Percentiles rank a stretch among this genome's conserved stretches.
Conservation (phyloP, 352 stramenopile species). For the Elongisporangium undulatum region DNA sequence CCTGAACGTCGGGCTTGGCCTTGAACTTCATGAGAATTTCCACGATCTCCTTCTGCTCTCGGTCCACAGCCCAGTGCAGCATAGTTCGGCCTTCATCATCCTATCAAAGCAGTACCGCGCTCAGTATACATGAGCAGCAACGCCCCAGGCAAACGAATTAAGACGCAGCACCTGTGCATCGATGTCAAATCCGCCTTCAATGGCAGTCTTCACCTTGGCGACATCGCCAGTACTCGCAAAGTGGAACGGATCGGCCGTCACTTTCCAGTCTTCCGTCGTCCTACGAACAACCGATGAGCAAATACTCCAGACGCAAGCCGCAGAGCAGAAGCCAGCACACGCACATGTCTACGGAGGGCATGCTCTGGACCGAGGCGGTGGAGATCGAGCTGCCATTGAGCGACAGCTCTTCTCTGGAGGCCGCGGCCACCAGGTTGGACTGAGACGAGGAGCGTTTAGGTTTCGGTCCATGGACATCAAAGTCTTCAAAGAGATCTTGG, state of each 20-base stretch:
- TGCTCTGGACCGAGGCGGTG: conserved; percentile 59
- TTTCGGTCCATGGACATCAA: conserved; percentile 39
- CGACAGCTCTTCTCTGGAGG: conserved; percentile 22
- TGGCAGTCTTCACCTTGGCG: conserved; percentile 35
- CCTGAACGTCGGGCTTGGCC: conserved; percentile 57
- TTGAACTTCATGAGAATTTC: conserved; percentile 46
- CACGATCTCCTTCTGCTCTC: conserved; percentile 44
- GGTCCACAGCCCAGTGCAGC: conserved; percentile 78
- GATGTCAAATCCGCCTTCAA: conserved; percentile 40
- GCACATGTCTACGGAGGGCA: conserved; percentile 68
- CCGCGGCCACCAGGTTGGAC: conserved; percentile 11
- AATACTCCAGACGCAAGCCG: too few species aligned
- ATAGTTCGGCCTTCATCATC: conserved; percentile 76
- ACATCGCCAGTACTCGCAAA: conserved; percentile 64
- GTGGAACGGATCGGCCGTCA: conserved; percentile 67
- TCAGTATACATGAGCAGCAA: too few species aligned
- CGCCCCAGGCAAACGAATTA: background rate
- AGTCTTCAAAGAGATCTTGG: conserved; percentile 66
- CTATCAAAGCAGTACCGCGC: conserved; percentile 10
- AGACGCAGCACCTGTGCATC: conserved; percentile 27
- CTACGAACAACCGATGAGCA: conserved; percentile 13
- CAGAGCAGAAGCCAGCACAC: conserved; percentile 7
- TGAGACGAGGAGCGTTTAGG: conserved; percentile 14
- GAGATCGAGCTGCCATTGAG: conserved; percentile 28
- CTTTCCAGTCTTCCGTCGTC: conserved; percentile 74